Conservation (phyloP, 495 filamentous ascomycete genomes). For the Paragyromitra xinjiangensis region DNA sequence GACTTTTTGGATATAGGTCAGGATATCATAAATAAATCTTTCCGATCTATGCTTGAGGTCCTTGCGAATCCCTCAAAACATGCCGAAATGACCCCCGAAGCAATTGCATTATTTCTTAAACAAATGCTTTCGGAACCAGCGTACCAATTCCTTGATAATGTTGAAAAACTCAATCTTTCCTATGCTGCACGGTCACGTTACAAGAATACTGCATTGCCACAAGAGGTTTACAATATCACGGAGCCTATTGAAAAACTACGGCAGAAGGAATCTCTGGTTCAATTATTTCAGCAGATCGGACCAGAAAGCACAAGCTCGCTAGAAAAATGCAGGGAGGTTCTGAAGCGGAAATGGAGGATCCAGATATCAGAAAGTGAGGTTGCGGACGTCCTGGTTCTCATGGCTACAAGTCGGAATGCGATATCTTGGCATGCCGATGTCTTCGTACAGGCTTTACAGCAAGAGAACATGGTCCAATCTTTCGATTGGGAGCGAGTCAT, state of each 20-base stretch:
- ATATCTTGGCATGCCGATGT: slow-evolving; percentile 74
- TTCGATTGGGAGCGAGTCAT: slow-evolving; percentile 87
- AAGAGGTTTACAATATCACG: slow-evolving; percentile 52
- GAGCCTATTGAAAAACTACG: slow-evolving; percentile 57
- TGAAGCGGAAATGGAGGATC: slow-evolving; percentile 66
- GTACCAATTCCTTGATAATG: slow-evolving; percentile 54
- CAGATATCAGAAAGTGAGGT: slow-evolving; percentile 83
- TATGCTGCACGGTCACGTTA: slow-evolving; percentile 57
- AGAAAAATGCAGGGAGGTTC: slow-evolving; percentile 62
- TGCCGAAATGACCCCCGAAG: slow-evolving; percentile 57
- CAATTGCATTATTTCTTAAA: slow-evolving; percentile 72
- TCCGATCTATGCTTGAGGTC: slow-evolving; percentile 56
- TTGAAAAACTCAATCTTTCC: slow-evolving; percentile 51
- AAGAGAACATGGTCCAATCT: slow-evolving; percentile 66
- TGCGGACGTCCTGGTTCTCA: slow-evolving; percentile 80
- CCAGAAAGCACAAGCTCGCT: slow-evolving; percentile 64
- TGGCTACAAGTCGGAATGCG: slow-evolving; percentile 74
- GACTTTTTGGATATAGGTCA: slow-evolving; percentile 49
- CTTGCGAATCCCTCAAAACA: slow-evolving; percentile 73
- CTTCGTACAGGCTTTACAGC: slow-evolving; percentile 71
- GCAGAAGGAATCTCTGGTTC: slow-evolving; percentile 65
- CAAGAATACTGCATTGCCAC: slow-evolving; percentile 52
- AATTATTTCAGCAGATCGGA: slow-evolving; percentile 79
- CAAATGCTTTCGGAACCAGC: slow-evolving; percentile 54
- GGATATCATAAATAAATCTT: slow-evolving; percentile 52